A percentile compares a stretch with the other conserved stretches of the same genome.
These are phyloP conservation scores for Neofusicoccum laricinum DNA, from an alignment of 2,329 filamentous ascomycete species.

Conservation along the genomic window DNA sequence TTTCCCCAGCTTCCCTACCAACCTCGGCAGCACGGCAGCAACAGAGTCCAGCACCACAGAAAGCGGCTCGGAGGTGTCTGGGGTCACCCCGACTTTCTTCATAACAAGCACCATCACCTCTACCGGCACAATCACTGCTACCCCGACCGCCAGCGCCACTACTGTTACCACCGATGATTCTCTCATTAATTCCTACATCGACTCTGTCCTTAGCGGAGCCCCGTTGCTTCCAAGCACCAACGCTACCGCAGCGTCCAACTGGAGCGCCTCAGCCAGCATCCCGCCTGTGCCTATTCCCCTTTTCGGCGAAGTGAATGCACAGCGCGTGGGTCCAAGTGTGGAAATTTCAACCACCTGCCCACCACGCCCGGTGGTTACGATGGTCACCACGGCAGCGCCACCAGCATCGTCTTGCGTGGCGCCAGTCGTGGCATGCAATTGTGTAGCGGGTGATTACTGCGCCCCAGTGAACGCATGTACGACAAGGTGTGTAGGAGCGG, in stretches of 20 bases:
- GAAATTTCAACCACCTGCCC: neutral
- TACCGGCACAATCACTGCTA: neutral
- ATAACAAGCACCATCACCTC: neutral
- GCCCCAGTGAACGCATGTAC: constrained; percentile 19
- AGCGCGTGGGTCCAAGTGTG: neutral
- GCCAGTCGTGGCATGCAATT: constrained; percentile 7
- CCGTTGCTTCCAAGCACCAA: constrained; percentile 33
- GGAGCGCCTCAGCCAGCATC: neutral
- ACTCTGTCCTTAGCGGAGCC: constrained; percentile 14
- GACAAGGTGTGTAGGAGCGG: constrained; percentile 9
- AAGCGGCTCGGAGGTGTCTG: constrained; percentile 4
- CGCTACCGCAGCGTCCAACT: constrained; percentile 21
- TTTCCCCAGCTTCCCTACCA: neutral
- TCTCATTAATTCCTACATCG: neutral
- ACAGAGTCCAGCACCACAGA: constrained; percentile 17
- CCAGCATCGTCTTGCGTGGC: neutral
- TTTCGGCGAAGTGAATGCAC: neutral
- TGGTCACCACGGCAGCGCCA: neutral
- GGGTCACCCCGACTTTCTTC: neutral
- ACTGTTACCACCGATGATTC: neutral
- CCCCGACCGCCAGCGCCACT: neutral
- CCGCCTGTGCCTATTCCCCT: neutral
- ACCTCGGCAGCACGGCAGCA: constrained; percentile 6
- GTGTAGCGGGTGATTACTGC: neutral
- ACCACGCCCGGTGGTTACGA: neutral